Conservation (phyloP, 108 stramenopile species). For the Nitzschia sp. region DNA sequence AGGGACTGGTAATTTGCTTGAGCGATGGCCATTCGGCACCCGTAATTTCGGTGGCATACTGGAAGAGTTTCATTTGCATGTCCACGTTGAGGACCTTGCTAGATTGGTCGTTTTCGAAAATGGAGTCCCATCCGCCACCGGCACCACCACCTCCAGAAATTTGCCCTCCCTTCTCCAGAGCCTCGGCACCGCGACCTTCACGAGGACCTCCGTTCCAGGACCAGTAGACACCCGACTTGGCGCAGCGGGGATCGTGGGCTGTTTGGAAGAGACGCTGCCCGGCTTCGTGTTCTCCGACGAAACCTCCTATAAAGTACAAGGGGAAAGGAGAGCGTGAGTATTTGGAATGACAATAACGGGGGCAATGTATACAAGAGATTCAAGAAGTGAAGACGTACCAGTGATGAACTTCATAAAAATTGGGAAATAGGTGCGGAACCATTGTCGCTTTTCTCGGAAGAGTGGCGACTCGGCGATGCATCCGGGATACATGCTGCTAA, state of each 20-base stretch:
- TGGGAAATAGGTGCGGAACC: conserved; percentile 82
- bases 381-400: conserved; percentile 36
- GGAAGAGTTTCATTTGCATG: conserved; percentile 63
- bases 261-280: conserved; percentile 90
- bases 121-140: conserved; percentile 85
- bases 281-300: conserved; percentile 89
- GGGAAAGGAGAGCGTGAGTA: conserved; percentile 8
- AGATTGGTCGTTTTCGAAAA: conserved; percentile 91
- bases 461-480: conserved; percentile 80
- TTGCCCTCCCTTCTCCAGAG: conserved; percentile 86
- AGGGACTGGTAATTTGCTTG: conserved; percentile 74
- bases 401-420: conserved; percentile 81
- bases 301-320: conserved; percentile 37
- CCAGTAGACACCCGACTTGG: conserved; percentile 94
- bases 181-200: conserved; percentile 86
- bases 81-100: conserved; percentile 85
- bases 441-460: conserved; percentile 75
- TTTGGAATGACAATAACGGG: neutral
- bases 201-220: conserved; percentile 96
- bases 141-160: conserved; percentile 86
- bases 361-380: neutral
- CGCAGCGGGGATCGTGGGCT: conserved; percentile 86
- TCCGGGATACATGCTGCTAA: conserved; percentile 73
- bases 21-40: conserved; percentile 83
- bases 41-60: conserved; percentile 72